Percentiles rank a stretch among this genome's conserved stretches.
Evolutionary conservation across 345 rosid species (phyloP).

Genomic region (Conringia planisiliqua): DNA sequence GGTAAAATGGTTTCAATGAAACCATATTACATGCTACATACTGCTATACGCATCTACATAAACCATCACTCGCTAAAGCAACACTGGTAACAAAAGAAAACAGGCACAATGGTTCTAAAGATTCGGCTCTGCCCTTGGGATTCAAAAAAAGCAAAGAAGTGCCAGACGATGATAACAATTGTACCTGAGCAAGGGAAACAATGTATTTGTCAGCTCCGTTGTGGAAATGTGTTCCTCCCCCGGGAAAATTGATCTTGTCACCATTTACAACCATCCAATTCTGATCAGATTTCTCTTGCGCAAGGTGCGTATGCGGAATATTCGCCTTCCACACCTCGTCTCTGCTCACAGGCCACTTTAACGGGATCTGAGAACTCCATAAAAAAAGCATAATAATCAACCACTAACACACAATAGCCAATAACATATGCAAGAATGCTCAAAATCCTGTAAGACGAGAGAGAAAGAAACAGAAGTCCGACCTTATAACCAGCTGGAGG

Average conservation of each 20-base stretch:
- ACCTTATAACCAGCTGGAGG: constrained; percentile 93
- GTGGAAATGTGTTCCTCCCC: constrained; percentile 99
- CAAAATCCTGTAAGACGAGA: background rate
- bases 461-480: constrained; percentile 10
- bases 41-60: background rate
- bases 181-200: constrained; percentile 75
- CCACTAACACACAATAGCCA: constrained; percentile 33
- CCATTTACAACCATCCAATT: constrained; percentile 98
- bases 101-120: background rate
- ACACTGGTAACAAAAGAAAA: background rate
- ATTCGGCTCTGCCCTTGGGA: background rate
- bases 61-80: background rate
- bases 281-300: constrained; percentile 96
- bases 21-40: background rate
- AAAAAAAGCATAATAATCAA: constrained; percentile 29
- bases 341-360: constrained; percentile 93
- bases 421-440: background rate
- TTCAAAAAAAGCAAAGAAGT: background rate
- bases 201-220: constrained; percentile 96
- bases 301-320: constrained; percentile 95
- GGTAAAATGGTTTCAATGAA: background rate
- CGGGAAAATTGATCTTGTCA: constrained; percentile 92
- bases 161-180: background rate
- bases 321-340: constrained; percentile 98
- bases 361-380: constrained; percentile 76